Evolutionary conservation across 1,139 yeast species (phyloP), one percentile per base, ranked within the genome.

Genomic region (Magnusiomyces ingens): DNA sequence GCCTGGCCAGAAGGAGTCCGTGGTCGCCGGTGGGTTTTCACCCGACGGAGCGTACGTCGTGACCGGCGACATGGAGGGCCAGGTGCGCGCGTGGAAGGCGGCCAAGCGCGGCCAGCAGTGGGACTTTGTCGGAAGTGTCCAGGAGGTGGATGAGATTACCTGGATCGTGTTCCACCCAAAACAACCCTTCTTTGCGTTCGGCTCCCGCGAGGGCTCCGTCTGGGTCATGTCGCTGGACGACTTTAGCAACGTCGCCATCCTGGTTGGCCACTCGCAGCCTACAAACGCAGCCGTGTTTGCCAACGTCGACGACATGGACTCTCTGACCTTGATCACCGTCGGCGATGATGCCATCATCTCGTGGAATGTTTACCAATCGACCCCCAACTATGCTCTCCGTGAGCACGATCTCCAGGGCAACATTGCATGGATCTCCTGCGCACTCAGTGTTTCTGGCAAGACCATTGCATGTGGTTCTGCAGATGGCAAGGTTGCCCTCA

Each of bases 11-110:
- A 84, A 83, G 45, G 99, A 93, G 67, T 85, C 95, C 32, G 95
- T 93, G 10, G 79, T 89, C 52, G 76, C 90, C 10, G 93, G 94
- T 49, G 88, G 83, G 0, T 93, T 94, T 69, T 84, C 96, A 0
- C 71, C 74, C 42, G 95, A 89, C 62, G 99, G 99, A 22, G 76
- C 80, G 49, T 89, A 74, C 65, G 75, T 87, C 45, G 78, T 93
- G 10, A 85, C 97, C 6, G 98, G 93, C 48, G 99, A 94, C 68
- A 93, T 93, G 99, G 82, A 82, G 52, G 99, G 99, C 53, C 81
- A 81, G 60, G 75, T 93, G 41, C 77, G 88, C 61, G 82, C 90
- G 13, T 88, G 85, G 73, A 80, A 81, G 64, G 73, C 90, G 1
- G 71, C 77, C 45, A 83, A 84, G 64, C 83, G 84, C 45, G 96